Base-by-base conservation (phyloP, 129 eudicot genomes). In the Flaveria linearis region DNA sequence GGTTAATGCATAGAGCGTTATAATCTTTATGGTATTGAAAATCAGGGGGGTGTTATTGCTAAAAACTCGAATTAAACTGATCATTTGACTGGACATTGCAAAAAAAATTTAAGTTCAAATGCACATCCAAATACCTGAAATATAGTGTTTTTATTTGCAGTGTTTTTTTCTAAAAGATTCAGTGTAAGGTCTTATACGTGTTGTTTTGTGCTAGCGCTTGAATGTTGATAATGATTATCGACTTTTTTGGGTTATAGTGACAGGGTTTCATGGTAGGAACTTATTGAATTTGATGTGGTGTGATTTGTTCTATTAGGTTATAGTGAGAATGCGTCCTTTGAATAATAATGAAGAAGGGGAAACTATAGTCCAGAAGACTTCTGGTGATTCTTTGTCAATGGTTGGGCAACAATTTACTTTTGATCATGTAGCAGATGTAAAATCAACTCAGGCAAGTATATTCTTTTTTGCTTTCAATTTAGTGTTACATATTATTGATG, bases 321-420 rank as follows among this genome's bases (percentile, higher is more conserved):
- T 94, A 53, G 93, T 94, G 39, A 88, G 98, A 72, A 84, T 94
- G 96, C 83, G 97, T 43, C 98, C 97, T 43, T 82, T 80, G 43
- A 89, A 50, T 84, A 86, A 78, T 25, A 87, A 82, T 39, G 98
- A 93, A 85, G 96, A 86, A 22, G 92, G 87, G 55, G 96, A 85
- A 68, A 47, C 72, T 57, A 81, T 91, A 53, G 90, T 83, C 30
- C 87, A 87, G 81, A 94, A 94, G 81, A 71, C 80, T 45, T 75
- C 96, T 9, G 75, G 83, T 65, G 90, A 91, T 83, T 87, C 97
- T 22, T 80, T 94, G 80, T 60, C 97, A 23, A 83, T 91, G 52
- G 84, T 76, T 63, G 96, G 91, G 15, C 93, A 94, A 20, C 86
- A 85, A 51, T 94, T 91, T 73, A 86, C 98, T 15, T 91, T 87